phyloP scores from a whole-genome alignment of 345 rosid species.

The Triadica sebifera region DNA sequence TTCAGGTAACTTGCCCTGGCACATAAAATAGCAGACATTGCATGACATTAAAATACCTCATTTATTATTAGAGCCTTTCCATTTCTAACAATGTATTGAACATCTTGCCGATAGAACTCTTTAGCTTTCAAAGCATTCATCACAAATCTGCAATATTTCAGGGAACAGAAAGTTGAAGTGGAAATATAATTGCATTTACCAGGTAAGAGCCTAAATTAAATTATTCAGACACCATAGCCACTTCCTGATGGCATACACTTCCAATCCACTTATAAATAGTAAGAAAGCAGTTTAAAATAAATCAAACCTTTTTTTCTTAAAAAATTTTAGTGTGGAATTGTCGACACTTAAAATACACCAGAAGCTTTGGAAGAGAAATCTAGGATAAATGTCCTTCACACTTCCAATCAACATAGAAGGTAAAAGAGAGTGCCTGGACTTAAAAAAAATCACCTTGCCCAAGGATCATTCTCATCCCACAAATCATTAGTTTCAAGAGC shows the following conservation, averaged over 20 bases:
- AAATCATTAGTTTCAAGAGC: constrained; percentile 92
- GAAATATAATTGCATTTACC: constrained; percentile 7
- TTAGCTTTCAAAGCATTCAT: constrained; percentile 95
- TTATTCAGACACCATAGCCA: neutral
- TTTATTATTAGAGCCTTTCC: constrained; percentile 92
- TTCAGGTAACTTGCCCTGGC: neutral
- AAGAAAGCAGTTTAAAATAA: neutral
- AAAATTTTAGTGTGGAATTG: neutral
- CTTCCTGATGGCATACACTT: constrained; percentile 1
- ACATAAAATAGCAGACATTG: neutral
- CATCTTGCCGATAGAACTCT: constrained; percentile 90
- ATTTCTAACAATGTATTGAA: constrained; percentile 85
- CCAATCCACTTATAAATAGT: neutral
- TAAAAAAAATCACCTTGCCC: constrained; percentile 72
- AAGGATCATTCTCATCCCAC: constrained; percentile 97
- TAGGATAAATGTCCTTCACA: constrained; percentile 3
- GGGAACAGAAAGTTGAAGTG: constrained; percentile 12
- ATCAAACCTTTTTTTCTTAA: neutral
- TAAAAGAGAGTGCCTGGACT: constrained; percentile 3
- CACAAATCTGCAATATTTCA: constrained; percentile 63
- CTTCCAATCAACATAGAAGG: neutral
- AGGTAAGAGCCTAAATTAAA: neutral
- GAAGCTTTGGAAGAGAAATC: neutral
- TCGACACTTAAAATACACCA: neutral
- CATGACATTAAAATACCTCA: constrained; percentile 53